Conservation (phyloP, 495 filamentous ascomycete genomes). For the Penicillium soppii region DNA sequence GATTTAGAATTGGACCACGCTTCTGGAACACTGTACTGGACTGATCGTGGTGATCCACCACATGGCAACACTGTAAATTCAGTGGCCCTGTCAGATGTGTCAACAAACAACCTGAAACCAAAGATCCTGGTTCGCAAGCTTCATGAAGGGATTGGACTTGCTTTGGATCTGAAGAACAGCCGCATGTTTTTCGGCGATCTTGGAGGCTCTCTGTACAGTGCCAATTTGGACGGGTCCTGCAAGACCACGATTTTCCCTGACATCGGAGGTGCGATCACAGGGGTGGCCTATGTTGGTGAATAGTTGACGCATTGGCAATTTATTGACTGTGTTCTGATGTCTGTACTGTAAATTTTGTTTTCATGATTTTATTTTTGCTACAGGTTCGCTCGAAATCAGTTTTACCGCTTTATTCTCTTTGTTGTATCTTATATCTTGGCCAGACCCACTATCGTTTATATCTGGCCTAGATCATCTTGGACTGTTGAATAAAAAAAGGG, state of each 20-base stretch:
- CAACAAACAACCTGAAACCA: not conserved
- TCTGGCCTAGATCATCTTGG: too few species aligned
- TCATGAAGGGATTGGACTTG: constrained; percentile 5
- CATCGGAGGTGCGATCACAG: constrained; percentile 9
- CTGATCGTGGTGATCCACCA: constrained; percentile 12
- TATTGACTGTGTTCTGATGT: too few species aligned
- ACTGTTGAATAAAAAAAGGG: too few species aligned
- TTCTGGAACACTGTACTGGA: constrained; percentile 10
- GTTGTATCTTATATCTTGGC: too few species aligned
- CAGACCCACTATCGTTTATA: too few species aligned
- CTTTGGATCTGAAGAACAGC: constrained; percentile 6
- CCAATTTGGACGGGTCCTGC: constrained; percentile 14
- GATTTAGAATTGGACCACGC: constrained; percentile 9
- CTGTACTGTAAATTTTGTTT: too few species aligned
- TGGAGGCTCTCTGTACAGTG: constrained; percentile 11
- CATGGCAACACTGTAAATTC: constrained; percentile 11
- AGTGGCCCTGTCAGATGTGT: not conserved
- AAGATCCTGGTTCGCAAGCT: constrained; percentile 8
- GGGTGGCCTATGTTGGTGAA: constrained; percentile 8
- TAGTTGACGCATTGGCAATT: too few species aligned
- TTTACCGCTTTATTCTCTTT: too few species aligned
- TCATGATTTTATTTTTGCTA: too few species aligned
- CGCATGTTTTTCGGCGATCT: constrained; percentile 17
- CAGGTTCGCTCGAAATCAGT: too few species aligned
- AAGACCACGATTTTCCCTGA: constrained; percentile 10